These are phyloP conservation scores for Aureobasidium uvarum DNA, from an alignment of 2,329 filamentous ascomycete species.

Conservation along the genomic window DNA sequence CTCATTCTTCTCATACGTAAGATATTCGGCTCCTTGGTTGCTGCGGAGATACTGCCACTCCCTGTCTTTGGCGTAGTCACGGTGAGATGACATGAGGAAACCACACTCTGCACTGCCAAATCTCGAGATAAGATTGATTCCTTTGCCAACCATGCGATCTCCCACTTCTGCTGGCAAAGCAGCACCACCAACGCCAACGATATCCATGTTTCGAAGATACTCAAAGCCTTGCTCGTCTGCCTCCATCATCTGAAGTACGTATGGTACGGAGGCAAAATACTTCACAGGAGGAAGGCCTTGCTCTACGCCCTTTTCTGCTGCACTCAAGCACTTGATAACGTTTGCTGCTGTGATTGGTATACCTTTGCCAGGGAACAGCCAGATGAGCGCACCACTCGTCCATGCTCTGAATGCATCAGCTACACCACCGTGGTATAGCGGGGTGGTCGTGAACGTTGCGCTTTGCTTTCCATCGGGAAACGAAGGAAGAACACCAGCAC, in stretches of 20 bases:
- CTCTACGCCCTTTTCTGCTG: slow-evolving; percentile 36
- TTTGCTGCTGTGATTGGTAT: slow-evolving; percentile 58
- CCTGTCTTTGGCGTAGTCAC: slow-evolving; percentile 54
- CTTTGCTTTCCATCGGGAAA: slow-evolving; percentile 41
- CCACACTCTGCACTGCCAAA: slow-evolving; percentile 67
- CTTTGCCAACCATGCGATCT: slow-evolving; percentile 50
- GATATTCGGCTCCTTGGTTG: slow-evolving; percentile 36
- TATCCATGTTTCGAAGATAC: slow-evolving; percentile 53
- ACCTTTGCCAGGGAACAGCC: slow-evolving; percentile 59
- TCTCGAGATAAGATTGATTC: slow-evolving; percentile 59
- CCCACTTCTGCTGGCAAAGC: slow-evolving; percentile 56
- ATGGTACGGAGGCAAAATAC: slow-evolving; percentile 64
- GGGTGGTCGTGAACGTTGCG: slow-evolving; percentile 64
- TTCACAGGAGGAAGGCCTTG: slow-evolving; percentile 41
- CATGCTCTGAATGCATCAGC: slow-evolving; percentile 63
- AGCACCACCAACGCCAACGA: slow-evolving; percentile 64
- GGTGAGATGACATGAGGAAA: slow-evolving; percentile 62
- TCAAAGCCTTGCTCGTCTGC: slow-evolving; percentile 46
- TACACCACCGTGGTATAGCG: slow-evolving; percentile 64
- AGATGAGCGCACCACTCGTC: slow-evolving; percentile 59
- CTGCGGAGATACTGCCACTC: slow-evolving; percentile 61
- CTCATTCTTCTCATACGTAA: slow-evolving; percentile 51
- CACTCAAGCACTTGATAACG: slow-evolving; percentile 50
- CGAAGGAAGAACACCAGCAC: slow-evolving; percentile 55
- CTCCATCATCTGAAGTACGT: slow-evolving; percentile 55